These are phyloP conservation scores for Madurella mycetomatis DNA, from an alignment of 2,329 filamentous ascomycete species.

Conservation along the genomic window DNA sequence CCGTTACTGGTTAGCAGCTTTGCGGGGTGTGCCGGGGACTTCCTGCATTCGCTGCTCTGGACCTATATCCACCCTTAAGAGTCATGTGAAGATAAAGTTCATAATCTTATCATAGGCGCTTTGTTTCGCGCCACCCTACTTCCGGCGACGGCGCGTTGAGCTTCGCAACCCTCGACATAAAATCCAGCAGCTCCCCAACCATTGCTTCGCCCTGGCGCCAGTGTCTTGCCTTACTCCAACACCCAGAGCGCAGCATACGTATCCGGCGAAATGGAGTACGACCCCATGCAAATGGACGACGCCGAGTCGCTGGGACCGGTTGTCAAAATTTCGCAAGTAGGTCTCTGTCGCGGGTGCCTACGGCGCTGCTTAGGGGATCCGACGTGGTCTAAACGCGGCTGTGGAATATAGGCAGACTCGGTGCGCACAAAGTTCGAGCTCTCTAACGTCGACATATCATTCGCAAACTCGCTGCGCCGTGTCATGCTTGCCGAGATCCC, in stretches of 20 bases:
- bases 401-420: conserved; percentile 60
- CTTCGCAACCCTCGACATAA: too few species aligned
- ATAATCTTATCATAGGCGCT: not conserved
- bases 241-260: not conserved
- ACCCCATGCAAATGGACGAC: conserved; percentile 57
- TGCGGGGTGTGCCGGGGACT: not conserved
- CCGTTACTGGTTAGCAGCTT: not conserved
- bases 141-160: too few species aligned
- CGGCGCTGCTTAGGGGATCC: not conserved
- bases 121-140: not conserved
- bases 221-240: not conserved
- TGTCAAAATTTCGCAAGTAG: conserved; percentile 57
- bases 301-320: conserved; percentile 52
- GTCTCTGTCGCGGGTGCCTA: conserved; percentile 15
- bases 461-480: conserved; percentile 89
- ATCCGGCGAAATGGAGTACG: conserved; percentile 49
- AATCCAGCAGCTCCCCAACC: not conserved
- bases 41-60: too few species aligned
- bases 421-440: conserved; percentile 89
- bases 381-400: conserved; percentile 22
- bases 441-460: conserved; percentile 79
- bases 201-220: too few species aligned
- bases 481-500: conserved; percentile 91
- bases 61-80: not conserved
- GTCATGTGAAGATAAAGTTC: conserved; percentile 1